Percentiles rank a stretch among this genome's conserved stretches.
These are phyloP conservation scores for Phylloboletellus chloephorus DNA, from an alignment of 1,284 basidiomycete species.

Conservation along the genomic window DNA sequence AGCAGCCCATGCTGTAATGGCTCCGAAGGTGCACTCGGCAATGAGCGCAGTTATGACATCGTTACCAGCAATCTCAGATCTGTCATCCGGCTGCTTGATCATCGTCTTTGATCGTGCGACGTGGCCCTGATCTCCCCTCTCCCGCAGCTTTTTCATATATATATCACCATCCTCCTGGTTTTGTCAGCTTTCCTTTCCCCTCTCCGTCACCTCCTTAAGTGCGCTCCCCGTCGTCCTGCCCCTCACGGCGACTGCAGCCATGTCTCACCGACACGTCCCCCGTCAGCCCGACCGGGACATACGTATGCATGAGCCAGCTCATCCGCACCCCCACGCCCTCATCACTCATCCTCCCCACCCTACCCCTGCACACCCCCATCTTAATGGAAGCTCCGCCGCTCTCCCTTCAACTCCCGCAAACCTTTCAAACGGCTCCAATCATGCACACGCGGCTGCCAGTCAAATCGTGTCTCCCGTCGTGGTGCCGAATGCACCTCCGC, in stretches of 20 bases:
- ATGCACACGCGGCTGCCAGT: constrained; percentile 27
- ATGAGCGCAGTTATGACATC: constrained; percentile 23
- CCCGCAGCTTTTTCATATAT: constrained; percentile 48
- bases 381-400: constrained; percentile 44
- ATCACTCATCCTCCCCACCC: constrained; percentile 34
- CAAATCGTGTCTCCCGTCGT: constrained; percentile 48
- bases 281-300: constrained; percentile 58
- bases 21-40: constrained; percentile 29
- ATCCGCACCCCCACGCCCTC: constrained; percentile 41
- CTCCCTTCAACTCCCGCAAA: constrained; percentile 37
- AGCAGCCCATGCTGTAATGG: constrained; percentile 29
- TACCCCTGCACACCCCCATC: constrained; percentile 39
- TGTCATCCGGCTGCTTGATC: constrained; percentile 40
- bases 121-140: constrained; percentile 38
- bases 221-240: constrained; percentile 25
- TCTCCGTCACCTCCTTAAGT: constrained; percentile 27
- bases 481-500: constrained; percentile 35
- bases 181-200: constrained; percentile 43
- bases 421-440: constrained; percentile 40
- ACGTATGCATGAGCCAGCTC: constrained; percentile 55
- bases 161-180: constrained; percentile 43
- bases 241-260: constrained; percentile 26
- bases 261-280: constrained; percentile 60
- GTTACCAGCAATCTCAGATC: constrained; percentile 32
- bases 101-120: constrained; percentile 55